A percentile compares a stretch with the other conserved stretches of the same genome.
phyloP scores from a whole-genome alignment of 805 yeast genomes.

The Metschnikowia dekortorum region DNA sequence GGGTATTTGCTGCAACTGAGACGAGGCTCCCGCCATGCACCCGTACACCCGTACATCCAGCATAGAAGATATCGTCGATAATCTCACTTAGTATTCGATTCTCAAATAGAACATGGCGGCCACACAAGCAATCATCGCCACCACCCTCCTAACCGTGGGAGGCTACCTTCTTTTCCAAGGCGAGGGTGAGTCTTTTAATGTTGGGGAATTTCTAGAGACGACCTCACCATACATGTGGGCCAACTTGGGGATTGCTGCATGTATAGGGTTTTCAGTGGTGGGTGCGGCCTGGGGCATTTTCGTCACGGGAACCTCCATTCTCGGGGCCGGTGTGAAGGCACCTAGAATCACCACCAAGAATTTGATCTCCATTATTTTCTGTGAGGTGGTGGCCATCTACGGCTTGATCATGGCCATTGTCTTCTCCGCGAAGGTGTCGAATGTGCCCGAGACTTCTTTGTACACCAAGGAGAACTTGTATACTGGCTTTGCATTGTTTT shows the following conservation, averaged over 20 bases:
- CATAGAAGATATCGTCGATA: slow-evolving; percentile 8
- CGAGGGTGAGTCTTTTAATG: slow-evolving; percentile 85
- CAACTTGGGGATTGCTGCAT: slow-evolving; percentile 76
- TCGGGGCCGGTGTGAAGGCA: slow-evolving; percentile 98
- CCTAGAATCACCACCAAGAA: slow-evolving; percentile 97
- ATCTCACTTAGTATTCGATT: slow-evolving; percentile 4
- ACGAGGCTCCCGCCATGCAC: background rate
- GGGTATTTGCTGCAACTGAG: no score
- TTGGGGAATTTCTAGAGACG: slow-evolving; percentile 79
- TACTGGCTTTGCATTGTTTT: slow-evolving; percentile 91
- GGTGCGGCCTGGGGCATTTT: slow-evolving; percentile 99
- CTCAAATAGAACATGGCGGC: slow-evolving; percentile 14
- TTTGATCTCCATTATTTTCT: slow-evolving; percentile 92
- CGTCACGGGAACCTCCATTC: slow-evolving; percentile 86
- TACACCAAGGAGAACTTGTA: slow-evolving; percentile 81
- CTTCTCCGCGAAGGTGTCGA: slow-evolving; percentile 79
- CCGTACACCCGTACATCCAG: slow-evolving; percentile 12
- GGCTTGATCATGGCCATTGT: slow-evolving; percentile 98
- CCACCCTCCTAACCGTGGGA: slow-evolving; percentile 38
- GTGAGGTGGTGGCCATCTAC: slow-evolving; percentile 98
- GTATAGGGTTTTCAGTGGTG: slow-evolving; percentile 90
- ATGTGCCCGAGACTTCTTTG: slow-evolving; percentile 59
- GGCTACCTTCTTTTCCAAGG: slow-evolving; percentile 79
- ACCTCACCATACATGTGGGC: slow-evolving; percentile 99
- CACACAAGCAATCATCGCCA: slow-evolving; percentile 24